Evolutionary conservation across 345 rosid genomes (phyloP), one percentile per base, ranked within the genome.

Genomic region (Gossypium mustelinum): DNA sequence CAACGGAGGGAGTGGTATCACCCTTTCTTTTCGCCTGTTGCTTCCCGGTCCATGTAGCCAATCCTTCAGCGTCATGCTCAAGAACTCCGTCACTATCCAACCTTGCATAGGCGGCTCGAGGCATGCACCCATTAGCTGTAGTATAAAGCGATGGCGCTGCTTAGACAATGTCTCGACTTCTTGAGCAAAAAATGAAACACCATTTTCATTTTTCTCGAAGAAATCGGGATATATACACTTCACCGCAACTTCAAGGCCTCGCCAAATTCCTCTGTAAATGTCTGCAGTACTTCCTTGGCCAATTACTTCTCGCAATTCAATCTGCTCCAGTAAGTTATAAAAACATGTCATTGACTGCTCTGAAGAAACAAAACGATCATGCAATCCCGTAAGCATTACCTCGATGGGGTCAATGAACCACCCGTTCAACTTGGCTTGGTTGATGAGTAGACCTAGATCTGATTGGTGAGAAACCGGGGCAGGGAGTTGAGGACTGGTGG

Each of bases 201-300:
- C 85, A 0, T 65, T 78, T 8, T 83, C 89, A 59, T 85, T 88
- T 2, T 67, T 7, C 11, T 9, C 54, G 78, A 87, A 87, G 73
- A 84, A 85, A 63, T 79, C 77, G 1, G 86, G 87, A 80, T 16
- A 73, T 59, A 87, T 76, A 85, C 90, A 81, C 74, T 89, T 89
- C 60, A 89, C 89, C 0, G 89, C 91, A n/a, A 86, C 91, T 12
- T 87, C 88, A 12, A 81, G 41, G 43, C 94, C 90, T 78, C 90
- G 58, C 90, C 94, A 87, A 9, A 67, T 70, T 9, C 85, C 91
- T 70, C 66, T 80, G 72, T 84, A 82, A 4, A 89, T 86, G 24
- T 83, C 84, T 2, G 91, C 87, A 0, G 91, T 87, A 73, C 79
- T 89, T 73, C 94, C 94, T 62, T 74, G 73, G 0, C 80, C 94